These are phyloP conservation scores for Aspergillus ibericus DNA, from an alignment of 2,329 filamentous ascomycete genomes.

Conservation along the genomic window DNA sequence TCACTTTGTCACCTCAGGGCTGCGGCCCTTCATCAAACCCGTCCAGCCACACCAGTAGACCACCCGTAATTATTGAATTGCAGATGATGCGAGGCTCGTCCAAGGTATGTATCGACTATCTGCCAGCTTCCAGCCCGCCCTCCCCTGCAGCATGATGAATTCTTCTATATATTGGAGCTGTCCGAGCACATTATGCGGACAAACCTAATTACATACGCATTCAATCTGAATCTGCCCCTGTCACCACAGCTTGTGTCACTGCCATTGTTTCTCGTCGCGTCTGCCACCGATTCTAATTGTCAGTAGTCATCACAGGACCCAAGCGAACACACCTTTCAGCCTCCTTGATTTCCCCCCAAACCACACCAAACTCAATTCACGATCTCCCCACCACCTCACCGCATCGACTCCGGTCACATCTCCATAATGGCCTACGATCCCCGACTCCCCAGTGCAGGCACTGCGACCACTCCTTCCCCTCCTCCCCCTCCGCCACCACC, in stretches of 20 bases:
- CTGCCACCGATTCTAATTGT: constrained; percentile 24
- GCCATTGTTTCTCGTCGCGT: neutral
- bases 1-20: constrained; percentile 29
- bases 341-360: constrained; percentile 32
- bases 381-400: constrained; percentile 16
- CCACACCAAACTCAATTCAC: constrained; percentile 10
- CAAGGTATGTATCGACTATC: constrained; percentile 29
- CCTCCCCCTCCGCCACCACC: constrained; percentile 19
- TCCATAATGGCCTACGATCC: constrained; percentile 52
- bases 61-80: constrained; percentile 4
- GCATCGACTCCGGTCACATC: constrained; percentile 10
- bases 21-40: constrained; percentile 28
- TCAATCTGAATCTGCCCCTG: constrained; percentile 26
- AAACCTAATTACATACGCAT: constrained; percentile 58
- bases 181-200: constrained; percentile 66
- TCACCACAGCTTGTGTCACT: constrained; percentile 6
- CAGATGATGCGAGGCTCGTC: constrained; percentile 31
- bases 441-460: constrained; percentile 48
- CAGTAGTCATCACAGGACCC: constrained; percentile 32
- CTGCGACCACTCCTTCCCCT: constrained; percentile 52
- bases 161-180: constrained; percentile 72
- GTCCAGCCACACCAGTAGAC: constrained; percentile 4
- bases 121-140: neutral
- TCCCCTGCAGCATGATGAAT: constrained; percentile 54
- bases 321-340: constrained; percentile 36